Evolutionary conservation across 345 rosid genomes (phyloP).

Genomic region (Hirschfeldia incana): DNA sequence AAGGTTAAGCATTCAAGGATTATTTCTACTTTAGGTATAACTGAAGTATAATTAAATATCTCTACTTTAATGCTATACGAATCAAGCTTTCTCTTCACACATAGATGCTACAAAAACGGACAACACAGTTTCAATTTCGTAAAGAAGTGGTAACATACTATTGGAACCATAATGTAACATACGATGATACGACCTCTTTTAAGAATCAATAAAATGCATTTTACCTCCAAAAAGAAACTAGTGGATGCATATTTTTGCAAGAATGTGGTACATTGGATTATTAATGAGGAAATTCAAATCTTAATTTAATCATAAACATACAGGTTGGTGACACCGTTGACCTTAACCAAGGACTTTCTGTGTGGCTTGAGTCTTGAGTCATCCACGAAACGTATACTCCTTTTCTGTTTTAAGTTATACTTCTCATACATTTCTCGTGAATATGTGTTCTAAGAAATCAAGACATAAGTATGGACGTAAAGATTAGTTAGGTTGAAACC

Average conservation of each 20-base stretch:
- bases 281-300: not conserved
- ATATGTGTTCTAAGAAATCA: not conserved
- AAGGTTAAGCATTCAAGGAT: not conserved
- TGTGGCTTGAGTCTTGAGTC: not conserved
- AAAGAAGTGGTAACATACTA: not conserved
- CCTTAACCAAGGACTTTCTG: slow-evolving; percentile 18
- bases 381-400: not conserved
- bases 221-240: not conserved
- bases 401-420: slow-evolving; percentile 3
- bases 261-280: not conserved
- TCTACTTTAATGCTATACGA: not conserved
- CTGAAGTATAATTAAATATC: not conserved
- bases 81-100: not conserved
- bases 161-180: not conserved
- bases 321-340: slow-evolving; percentile 8
- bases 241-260: slow-evolving; percentile 10
- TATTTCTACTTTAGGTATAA: slow-evolving; percentile 17
- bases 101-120: not conserved
- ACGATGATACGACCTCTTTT: not conserved
- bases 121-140: not conserved
- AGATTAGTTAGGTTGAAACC: too few relatives aligned
- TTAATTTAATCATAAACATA: not conserved
- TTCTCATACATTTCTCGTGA: slow-evolving; percentile 13
- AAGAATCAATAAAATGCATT: not conserved
- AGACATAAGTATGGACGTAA: not conserved